Conservation (phyloP, 192 early-diverging fungal species). For the Backusella liffmaniae region DNA sequence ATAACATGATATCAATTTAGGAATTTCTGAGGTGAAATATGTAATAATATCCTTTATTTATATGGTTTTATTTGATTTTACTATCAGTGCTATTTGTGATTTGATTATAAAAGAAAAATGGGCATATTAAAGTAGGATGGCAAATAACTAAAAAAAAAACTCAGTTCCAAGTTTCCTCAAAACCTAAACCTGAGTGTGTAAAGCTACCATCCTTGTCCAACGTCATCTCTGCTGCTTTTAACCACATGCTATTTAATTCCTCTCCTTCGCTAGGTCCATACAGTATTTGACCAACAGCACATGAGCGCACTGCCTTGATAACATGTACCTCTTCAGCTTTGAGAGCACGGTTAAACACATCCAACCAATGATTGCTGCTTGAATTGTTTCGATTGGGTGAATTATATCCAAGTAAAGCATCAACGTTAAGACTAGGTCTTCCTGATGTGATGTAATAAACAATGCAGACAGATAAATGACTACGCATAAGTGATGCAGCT, state of each 20-base stretch:
- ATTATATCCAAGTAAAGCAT: constrained; percentile 30
- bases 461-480: constrained; percentile 34
- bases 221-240: constrained; percentile 33
- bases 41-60: neutral
- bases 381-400: constrained; percentile 15
- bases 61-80: neutral
- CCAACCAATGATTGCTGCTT: constrained; percentile 45
- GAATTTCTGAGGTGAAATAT: neutral
- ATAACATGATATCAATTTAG: too few relatives aligned
- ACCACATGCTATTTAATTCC: constrained; percentile 11
- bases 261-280: constrained; percentile 23
- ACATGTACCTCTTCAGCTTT: constrained; percentile 52
- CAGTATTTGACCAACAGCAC: constrained; percentile 50
- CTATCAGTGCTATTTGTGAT: too few relatives aligned
- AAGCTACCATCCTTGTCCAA: constrained; percentile 36
- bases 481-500: constrained; percentile 40
- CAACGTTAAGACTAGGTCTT: constrained; percentile 39
- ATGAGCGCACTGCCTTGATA: constrained; percentile 49
- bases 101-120: neutral
- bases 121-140: neutral
- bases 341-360: constrained; percentile 44
- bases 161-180: constrained; percentile 20
- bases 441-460: constrained; percentile 40
- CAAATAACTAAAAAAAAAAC: neutral
- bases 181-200: constrained; percentile 34